phyloP scores from a whole-genome alignment of 2,329 filamentous ascomycete species.

The Zalaria sp. region DNA sequence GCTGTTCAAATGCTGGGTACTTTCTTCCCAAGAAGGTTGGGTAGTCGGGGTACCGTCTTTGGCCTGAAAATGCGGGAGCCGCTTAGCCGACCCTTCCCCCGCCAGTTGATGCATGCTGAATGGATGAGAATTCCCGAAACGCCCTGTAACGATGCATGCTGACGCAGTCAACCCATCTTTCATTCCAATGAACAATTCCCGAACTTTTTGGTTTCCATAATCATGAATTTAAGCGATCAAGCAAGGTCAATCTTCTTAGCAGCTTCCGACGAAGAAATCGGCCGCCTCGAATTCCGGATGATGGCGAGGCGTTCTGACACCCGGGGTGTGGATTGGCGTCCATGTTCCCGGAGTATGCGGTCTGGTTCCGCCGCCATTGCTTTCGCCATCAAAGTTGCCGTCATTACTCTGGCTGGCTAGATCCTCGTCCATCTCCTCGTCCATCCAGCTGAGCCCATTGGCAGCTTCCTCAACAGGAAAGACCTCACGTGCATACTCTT shows the following conservation, averaged over 20 bases:
- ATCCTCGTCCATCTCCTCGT: conserved; percentile 24
- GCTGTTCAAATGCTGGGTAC: too few species aligned
- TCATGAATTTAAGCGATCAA: background rate
- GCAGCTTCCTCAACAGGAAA: conserved; percentile 91
- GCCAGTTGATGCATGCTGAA: too few species aligned
- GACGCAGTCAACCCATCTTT: too few species aligned
- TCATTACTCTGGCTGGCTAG: background rate
- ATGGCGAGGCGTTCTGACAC: conserved; percentile 6
- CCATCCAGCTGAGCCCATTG: conserved; percentile 91
- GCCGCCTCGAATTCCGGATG: conserved; percentile 6
- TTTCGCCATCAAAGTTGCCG: conserved; percentile 6
- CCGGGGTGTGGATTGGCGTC: conserved; percentile 5
- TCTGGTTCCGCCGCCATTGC: conserved; percentile 5
- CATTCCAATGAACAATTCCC: too few species aligned
- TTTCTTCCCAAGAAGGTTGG: too few species aligned
- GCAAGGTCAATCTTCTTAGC: conserved; percentile 1
- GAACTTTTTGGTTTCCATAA: too few species aligned
- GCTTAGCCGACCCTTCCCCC: too few species aligned
- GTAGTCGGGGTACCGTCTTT: too few species aligned
- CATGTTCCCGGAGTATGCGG: conserved; percentile 4
- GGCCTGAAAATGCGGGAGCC: too few species aligned
- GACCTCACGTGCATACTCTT: conserved; percentile 89
- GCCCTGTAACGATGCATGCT: too few species aligned
- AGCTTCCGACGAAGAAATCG: conserved; percentile 9
- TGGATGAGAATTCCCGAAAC: too few species aligned